Evolutionary conservation across 495 filamentous ascomycete genomes (phyloP).

Genomic region (Penicillium maclennaniae): DNA sequence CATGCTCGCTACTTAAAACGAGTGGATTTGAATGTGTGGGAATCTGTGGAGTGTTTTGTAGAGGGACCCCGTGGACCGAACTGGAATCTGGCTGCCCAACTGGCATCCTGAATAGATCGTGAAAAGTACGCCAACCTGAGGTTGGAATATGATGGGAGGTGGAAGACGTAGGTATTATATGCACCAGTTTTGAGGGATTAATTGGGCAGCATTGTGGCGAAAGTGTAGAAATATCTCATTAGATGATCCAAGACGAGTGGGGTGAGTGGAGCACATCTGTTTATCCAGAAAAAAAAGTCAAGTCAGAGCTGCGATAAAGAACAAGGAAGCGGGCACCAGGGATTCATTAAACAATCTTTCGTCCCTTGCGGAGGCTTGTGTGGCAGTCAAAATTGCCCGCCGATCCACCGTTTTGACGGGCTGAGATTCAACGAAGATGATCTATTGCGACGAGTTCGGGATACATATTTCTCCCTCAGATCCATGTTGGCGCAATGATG

Average conservation of each 20-base stretch:
- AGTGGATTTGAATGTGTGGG: constrained; percentile 1
- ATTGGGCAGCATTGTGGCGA: constrained; percentile 18
- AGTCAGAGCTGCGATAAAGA: background rate
- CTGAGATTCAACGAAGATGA: background rate
- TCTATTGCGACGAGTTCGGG: constrained; percentile 5
- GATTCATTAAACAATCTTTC: background rate
- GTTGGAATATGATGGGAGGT: background rate
- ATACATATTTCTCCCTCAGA: constrained; percentile 7
- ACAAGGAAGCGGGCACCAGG: background rate
- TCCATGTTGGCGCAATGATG: background rate
- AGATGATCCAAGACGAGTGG: constrained; percentile 13
- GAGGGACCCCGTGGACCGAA: constrained; percentile 1
- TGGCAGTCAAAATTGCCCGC: constrained; percentile 1
- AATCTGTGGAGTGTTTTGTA: constrained; percentile 7
- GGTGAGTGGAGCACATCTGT: constrained; percentile 8
- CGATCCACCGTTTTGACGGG: background rate
- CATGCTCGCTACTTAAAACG: background rate
- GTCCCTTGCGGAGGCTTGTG: constrained; percentile 14
- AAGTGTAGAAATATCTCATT: constrained; percentile 12
- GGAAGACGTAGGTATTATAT: background rate
- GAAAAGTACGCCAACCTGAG: background rate
- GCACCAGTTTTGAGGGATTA: background rate
- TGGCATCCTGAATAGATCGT: constrained; percentile 10
- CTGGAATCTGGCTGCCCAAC: constrained; percentile 6
- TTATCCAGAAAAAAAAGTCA: constrained; percentile 4